phyloP scores from a whole-genome alignment of 2,329 filamentous ascomycete genomes.

The Bertia moriformis region DNA sequence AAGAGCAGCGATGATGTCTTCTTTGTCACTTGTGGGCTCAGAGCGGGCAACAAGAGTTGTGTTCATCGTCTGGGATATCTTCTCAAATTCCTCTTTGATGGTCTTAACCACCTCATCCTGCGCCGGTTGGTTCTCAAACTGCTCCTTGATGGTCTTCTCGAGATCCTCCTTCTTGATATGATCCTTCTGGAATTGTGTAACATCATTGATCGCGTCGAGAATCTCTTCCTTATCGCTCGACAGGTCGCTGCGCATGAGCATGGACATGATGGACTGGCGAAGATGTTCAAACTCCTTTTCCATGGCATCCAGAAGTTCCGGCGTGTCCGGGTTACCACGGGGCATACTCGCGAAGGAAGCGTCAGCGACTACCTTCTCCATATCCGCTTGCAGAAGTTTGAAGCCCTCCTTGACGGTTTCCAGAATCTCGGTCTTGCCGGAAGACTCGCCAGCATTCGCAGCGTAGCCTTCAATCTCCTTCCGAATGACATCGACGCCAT shows the following conservation, averaged over 20 bases:
- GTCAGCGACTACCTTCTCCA: not conserved
- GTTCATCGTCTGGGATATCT: conserved; percentile 37
- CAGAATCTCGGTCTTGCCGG: conserved; percentile 48
- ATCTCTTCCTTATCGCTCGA: conserved; percentile 43
- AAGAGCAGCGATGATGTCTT: conserved; percentile 31
- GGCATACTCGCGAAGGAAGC: not conserved
- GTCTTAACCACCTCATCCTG: conserved; percentile 9
- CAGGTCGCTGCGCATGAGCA: conserved; percentile 24
- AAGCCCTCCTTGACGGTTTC: conserved; percentile 13
- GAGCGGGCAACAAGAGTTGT: conserved; percentile 26
- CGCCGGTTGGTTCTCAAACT: conserved; percentile 34
- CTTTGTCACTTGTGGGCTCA: conserved; percentile 10
- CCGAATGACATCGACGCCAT: conserved; percentile 43
- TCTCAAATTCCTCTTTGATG: conserved; percentile 12
- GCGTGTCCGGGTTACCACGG: conserved; percentile 15
- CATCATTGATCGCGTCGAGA: conserved; percentile 32
- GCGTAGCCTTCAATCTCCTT: conserved; percentile 45
- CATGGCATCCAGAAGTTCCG: conserved; percentile 42
- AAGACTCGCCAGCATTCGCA: conserved; percentile 34
- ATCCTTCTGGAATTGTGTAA: not conserved
- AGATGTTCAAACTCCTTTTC: conserved; percentile 53
- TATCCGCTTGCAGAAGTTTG: not conserved
- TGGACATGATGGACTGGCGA: conserved; percentile 36
- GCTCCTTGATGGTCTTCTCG: not conserved
- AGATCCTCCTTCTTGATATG: not conserved